Evolutionary conservation across 2,329 filamentous ascomycete species (phyloP).

Genomic region (Chaetomium sp.): DNA sequence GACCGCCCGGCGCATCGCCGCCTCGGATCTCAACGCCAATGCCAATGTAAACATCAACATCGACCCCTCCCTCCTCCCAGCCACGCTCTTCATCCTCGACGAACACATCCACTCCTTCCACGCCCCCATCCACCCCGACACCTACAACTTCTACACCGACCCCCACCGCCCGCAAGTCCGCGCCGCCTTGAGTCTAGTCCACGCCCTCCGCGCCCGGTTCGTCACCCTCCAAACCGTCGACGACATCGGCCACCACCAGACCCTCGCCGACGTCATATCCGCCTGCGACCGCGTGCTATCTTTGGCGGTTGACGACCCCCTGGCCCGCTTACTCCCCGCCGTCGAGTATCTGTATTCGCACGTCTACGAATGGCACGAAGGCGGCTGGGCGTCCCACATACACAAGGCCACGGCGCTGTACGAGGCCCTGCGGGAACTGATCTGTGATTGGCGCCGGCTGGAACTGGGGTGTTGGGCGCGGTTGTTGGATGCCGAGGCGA

Average conservation of each 20-base stretch:
- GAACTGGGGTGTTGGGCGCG: slow-evolving; percentile 90
- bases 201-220: slow-evolving; percentile 66
- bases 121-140: slow-evolving; percentile 15
- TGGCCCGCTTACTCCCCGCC: slow-evolving; percentile 79
- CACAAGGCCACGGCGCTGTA: slow-evolving; percentile 66
- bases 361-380: slow-evolving; percentile 88
- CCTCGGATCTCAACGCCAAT: slow-evolving; percentile 20
- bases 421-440: slow-evolving; percentile 69
- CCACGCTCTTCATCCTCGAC: slow-evolving; percentile 59
- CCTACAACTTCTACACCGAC: slow-evolving; percentile 88
- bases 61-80: slow-evolving; percentile 56
- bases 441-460: slow-evolving; percentile 83
- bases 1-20: slow-evolving; percentile 35
- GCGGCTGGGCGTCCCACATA: slow-evolving; percentile 74
- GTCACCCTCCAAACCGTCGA: slow-evolving; percentile 59
- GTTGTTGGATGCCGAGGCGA: slow-evolving; percentile 75
- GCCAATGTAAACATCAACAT: slow-evolving; percentile 28
- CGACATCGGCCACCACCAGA: slow-evolving; percentile 67
- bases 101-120: slow-evolving; percentile 44
- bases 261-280: slow-evolving; percentile 66
- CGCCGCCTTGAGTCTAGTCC: slow-evolving; percentile 62
- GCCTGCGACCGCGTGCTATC: slow-evolving; percentile 70
- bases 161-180: slow-evolving; percentile 69
- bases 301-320: slow-evolving; percentile 71
- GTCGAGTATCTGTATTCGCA: slow-evolving; percentile 80